Evolutionary conservation across 257 asterid genomes (phyloP).

Genomic region (Salvia hispanica): DNA sequence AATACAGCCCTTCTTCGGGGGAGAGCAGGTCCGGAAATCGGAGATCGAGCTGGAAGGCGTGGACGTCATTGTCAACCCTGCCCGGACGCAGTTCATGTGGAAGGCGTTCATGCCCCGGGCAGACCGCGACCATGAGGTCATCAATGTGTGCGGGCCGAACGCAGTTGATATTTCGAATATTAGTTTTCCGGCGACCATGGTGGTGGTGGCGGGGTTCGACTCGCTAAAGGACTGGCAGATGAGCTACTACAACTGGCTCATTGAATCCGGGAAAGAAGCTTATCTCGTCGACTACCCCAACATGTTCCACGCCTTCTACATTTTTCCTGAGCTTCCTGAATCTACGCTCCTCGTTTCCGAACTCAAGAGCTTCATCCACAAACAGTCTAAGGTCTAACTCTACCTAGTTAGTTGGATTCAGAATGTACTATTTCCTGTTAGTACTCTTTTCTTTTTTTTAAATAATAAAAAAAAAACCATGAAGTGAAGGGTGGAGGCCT

Average conservation of each 20-base stretch:
- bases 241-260: slow-evolving; percentile 67
- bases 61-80: slow-evolving; percentile 44
- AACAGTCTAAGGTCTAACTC: neutral
- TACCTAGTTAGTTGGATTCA: too few species aligned
- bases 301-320: slow-evolving; percentile 71
- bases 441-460: too few species aligned
- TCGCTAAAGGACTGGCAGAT: slow-evolving; percentile 72
- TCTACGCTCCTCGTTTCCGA: slow-evolving; percentile 48
- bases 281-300: slow-evolving; percentile 59
- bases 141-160: slow-evolving; percentile 73
- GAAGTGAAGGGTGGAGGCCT: too few species aligned
- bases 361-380: slow-evolving; percentile 44
- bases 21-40: slow-evolving; percentile 60
- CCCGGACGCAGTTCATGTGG: slow-evolving; percentile 68
- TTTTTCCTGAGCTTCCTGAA: slow-evolving; percentile 62
- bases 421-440: too few species aligned
- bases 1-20: slow-evolving; percentile 82
- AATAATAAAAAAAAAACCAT: too few species aligned
- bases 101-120: slow-evolving; percentile 53
- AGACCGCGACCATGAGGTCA: slow-evolving; percentile 59
- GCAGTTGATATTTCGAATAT: slow-evolving; percentile 59
- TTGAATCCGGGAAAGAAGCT: slow-evolving; percentile 59
- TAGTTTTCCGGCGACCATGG: slow-evolving; percentile 66
- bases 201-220: slow-evolving; percentile 71
- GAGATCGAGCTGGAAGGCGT: slow-evolving; percentile 45